Percentiles rank a stretch among this genome's conserved stretches.
Conservation (phyloP, 2,329 filamentous ascomycete genomes). For the Monosporascus sp. region DNA sequence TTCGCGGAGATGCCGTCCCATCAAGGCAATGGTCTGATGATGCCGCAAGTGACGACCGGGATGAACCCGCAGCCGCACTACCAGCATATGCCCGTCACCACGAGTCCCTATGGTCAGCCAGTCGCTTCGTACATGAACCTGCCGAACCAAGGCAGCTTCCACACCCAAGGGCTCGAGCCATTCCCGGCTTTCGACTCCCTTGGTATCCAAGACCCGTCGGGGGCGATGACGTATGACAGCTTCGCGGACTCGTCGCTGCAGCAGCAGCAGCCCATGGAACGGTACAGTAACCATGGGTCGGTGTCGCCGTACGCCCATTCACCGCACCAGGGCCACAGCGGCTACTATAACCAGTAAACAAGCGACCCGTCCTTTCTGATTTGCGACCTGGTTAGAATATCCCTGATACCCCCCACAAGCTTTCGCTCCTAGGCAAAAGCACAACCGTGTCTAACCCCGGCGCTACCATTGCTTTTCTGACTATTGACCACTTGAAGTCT, state of each 20-base stretch:
- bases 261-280: constrained; percentile 18
- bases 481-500: not conserved
- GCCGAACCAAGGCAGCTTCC: constrained; percentile 11
- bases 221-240: constrained; percentile 27
- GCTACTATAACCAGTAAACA: constrained; percentile 29
- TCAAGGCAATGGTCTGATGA: constrained; percentile 16
- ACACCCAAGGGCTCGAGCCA: constrained; percentile 24
- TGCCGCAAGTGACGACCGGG: constrained; percentile 10
- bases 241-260: constrained; percentile 26
- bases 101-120: constrained; percentile 19
- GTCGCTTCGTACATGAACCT: constrained; percentile 27
- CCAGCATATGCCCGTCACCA: constrained; percentile 27
- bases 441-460: too few relatives aligned
- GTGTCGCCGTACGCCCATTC: constrained; percentile 39
- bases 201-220: constrained; percentile 31
- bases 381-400: constrained; percentile 2
- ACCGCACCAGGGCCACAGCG: constrained; percentile 32
- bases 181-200: constrained; percentile 34
- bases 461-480: too few relatives aligned
- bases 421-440: too few relatives aligned
- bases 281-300: constrained; percentile 37
- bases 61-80: constrained; percentile 23
- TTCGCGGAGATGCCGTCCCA: constrained; percentile 12
- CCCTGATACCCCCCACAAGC: not conserved
- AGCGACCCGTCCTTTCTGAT: constrained; percentile 5